These are phyloP conservation scores for Saccharomycopsis oosterbeekiorum DNA, from an alignment of 805 yeast species.

Conservation along the genomic window DNA sequence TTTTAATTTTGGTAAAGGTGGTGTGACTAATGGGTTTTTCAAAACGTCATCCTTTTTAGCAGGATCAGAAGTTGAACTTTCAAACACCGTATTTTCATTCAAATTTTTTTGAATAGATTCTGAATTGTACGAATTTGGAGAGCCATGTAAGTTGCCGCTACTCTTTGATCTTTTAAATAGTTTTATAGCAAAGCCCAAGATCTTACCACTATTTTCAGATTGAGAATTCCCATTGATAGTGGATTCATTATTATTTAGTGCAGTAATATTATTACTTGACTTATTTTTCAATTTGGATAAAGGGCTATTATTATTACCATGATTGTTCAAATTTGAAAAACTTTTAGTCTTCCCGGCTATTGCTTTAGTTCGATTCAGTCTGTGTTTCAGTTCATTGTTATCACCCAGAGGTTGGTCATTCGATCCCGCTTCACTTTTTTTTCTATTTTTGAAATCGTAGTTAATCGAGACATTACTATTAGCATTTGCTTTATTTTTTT, in stretches of 20 bases:
- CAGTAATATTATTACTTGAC: background rate
- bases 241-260: constrained; percentile 4
- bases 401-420: background rate
- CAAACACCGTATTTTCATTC: background rate
- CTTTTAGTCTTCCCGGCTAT: constrained; percentile 2
- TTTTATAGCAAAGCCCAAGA: constrained; percentile 18
- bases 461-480: background rate
- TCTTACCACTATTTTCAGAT: constrained; percentile 4
- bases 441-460: background rate
- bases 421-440: background rate
- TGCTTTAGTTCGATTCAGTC: background rate
- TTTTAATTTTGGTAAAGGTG: background rate
- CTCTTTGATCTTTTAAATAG: constrained; percentile 18
- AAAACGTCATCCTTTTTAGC: background rate
- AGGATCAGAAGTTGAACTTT: background rate
- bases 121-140: background rate
- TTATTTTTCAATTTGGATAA: background rate
- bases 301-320: background rate
- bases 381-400: background rate
- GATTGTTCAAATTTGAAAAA: constrained; percentile 3
- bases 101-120: background rate
- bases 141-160: constrained; percentile 4
- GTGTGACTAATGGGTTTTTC: background rate
- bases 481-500: background rate
- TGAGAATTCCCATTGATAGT: background rate